Base-by-base conservation (phyloP, 2,329 filamentous ascomycete genomes). In the Stylonectria norvegica region DNA sequence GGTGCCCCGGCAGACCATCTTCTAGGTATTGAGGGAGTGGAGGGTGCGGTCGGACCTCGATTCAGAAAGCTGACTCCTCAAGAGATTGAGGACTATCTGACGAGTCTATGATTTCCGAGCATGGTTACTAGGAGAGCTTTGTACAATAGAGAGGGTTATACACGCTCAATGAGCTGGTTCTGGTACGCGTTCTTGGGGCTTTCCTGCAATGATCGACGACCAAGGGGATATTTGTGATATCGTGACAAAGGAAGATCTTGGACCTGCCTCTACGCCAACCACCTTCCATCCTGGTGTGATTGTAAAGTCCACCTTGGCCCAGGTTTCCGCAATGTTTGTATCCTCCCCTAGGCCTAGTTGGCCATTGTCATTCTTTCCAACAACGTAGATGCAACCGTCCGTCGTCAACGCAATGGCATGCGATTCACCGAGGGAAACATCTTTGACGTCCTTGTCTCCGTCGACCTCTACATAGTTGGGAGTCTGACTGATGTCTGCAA, bases 41-140 rank as follows among this genome's bases (percentile, higher is more conserved):
- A 91, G 60, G 87, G 86, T 48, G 86, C 87, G 15, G 79, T 82
- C 54, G 89, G 89, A 31, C 89, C 89, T 43, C 80, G 89, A 49
- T 95, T 95, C 80, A 80, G 89, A 69, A 95, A 95, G 78, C 73
- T 98, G 68, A 95, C 81, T 59, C 89, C 95, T 61, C 89, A 95
- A 71, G 93, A 98, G 73, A 97, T 98, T 62, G 93, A 98, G 75
- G 93, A 98, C 69, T 98, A 98, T 73, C 74, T 98, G 68, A 97
- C 93, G 67, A 97, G 95, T 79, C 81, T 98, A 79, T 97, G 78
- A 82, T 63, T 34, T 38, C 44, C 47, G 45, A 41, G 49, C 48
- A 45, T 44, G 43, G 46, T 43, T 50, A 52, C 39, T 45, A 56
- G 40, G 44, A 53, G 55, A 56, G 55, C 57, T 51, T 59, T 73